Conservation (phyloP, 768 basidiomycete genomes). For the Pleurotus eryngii region DNA sequence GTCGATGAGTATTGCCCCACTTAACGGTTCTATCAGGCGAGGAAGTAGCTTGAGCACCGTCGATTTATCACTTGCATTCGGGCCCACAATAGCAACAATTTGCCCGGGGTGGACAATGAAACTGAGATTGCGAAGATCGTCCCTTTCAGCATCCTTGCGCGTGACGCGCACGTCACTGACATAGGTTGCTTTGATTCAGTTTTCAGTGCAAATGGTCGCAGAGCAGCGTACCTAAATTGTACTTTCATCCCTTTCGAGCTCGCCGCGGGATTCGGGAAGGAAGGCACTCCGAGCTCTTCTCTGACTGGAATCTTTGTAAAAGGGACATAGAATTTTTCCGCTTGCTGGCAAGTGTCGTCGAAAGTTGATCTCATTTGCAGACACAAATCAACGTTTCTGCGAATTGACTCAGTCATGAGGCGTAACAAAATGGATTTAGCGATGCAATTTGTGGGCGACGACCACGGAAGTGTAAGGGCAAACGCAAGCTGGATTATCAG, state of each 20-base stretch:
- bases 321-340: slow-evolving; percentile 17
- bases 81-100: slow-evolving; percentile 43
- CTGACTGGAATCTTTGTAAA: slow-evolving; percentile 7
- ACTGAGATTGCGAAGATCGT: slow-evolving; percentile 29
- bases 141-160: neutral
- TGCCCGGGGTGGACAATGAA: slow-evolving; percentile 38
- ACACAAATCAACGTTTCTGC: slow-evolving; percentile 10
- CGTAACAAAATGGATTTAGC: slow-evolving; percentile 31
- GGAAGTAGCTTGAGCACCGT: slow-evolving; percentile 40
- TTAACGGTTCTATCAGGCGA: slow-evolving; percentile 26
- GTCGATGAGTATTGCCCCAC: slow-evolving; percentile 39
- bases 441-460: slow-evolving; percentile 24
- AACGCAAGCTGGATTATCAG: slow-evolving; percentile 19
- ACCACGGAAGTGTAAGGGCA: slow-evolving; percentile 17
- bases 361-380: slow-evolving; percentile 8
- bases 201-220: neutral
- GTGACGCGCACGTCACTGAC: slow-evolving; percentile 11
- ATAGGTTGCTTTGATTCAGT: slow-evolving; percentile 12
- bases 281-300: neutral
- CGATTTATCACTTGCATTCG: slow-evolving; percentile 43
- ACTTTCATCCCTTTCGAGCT: slow-evolving; percentile 22
- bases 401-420: slow-evolving; percentile 22
- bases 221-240: slow-evolving; percentile 16
- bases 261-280: slow-evolving; percentile 9
- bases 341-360: slow-evolving; percentile 11